Conservation (phyloP, 2,329 filamentous ascomycete species). For the Talaromyces sp. region DNA sequence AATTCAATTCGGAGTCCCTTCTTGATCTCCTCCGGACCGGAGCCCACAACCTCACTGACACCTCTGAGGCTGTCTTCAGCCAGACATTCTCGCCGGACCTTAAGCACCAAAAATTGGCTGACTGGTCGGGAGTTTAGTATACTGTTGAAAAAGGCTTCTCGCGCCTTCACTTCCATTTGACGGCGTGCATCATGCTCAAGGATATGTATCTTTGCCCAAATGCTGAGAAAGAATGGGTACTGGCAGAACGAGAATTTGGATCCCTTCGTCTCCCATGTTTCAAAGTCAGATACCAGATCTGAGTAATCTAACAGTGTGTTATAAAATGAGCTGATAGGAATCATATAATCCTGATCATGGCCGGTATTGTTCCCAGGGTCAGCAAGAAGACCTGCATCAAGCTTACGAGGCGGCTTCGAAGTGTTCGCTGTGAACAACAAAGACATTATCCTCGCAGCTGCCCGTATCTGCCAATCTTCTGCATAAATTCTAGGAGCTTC, state of each 20-base stretch:
- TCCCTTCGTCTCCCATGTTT: constrained; percentile 77
- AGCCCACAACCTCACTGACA: constrained; percentile 82
- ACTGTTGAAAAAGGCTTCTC: constrained; percentile 88
- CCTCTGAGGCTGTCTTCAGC: constrained; percentile 84
- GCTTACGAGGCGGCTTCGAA: constrained; percentile 44
- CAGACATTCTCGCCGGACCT: constrained; percentile 79
- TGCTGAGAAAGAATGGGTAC: constrained; percentile 87
- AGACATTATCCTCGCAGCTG: constrained; percentile 76
- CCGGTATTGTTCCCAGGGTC: constrained; percentile 48
- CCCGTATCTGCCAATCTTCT: constrained; percentile 88
- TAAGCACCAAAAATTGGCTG: constrained; percentile 76
- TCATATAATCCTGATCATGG: constrained; percentile 63
- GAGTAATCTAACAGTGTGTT: constrained; percentile 82
- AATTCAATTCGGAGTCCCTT: constrained; percentile 87
- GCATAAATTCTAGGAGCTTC: constrained; percentile 63
- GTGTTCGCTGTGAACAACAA: constrained; percentile 83
- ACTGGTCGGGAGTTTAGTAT: constrained; percentile 75
- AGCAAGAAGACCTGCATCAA: constrained; percentile 38
- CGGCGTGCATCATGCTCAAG: constrained; percentile 83
- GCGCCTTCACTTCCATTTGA: constrained; percentile 85
- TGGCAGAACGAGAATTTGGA: constrained; percentile 86
- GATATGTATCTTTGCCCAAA: constrained; percentile 89
- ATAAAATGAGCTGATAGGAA: constrained; percentile 85
- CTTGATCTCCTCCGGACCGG: constrained; percentile 81
- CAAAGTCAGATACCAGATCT: constrained; percentile 84